phyloP scores from a whole-genome alignment of 2,329 filamentous ascomycete genomes.

The Teratosphaeria gauchensis region DNA sequence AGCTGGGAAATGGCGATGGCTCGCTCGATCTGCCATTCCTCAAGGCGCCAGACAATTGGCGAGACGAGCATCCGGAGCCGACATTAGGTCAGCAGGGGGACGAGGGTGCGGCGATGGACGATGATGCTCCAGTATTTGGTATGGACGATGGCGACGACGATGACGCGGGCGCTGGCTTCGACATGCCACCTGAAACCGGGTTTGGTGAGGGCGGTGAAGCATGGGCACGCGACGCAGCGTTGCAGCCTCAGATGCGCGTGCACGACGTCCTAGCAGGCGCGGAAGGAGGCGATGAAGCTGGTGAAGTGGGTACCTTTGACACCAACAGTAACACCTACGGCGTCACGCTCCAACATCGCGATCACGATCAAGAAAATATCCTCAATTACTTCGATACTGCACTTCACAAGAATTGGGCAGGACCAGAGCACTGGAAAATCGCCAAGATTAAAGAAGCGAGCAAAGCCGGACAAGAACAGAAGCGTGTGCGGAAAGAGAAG shows the following conservation, averaged over 20 bases:
- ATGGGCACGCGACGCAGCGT: constrained; percentile 82
- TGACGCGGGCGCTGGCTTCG: constrained; percentile 51
- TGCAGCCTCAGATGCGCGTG: constrained; percentile 77
- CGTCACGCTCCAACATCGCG: constrained; percentile 62
- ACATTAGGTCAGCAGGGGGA: constrained; percentile 42
- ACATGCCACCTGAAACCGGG: constrained; percentile 57
- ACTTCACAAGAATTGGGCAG: constrained; percentile 92
- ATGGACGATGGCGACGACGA: constrained; percentile 75
- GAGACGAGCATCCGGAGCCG: constrained; percentile 45
- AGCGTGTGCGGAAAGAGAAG: constrained; percentile 76
- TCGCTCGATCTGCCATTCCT: constrained; percentile 86
- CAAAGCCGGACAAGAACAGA: constrained; percentile 38
- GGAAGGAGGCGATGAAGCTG: constrained; percentile 38
- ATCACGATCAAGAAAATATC: constrained; percentile 80
- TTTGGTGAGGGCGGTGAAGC: constrained; percentile 95
- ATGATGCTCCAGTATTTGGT: constrained; percentile 38
- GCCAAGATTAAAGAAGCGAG: constrained; percentile 62
- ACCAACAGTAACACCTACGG: constrained; percentile 58
- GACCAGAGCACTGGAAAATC: constrained; percentile 98
- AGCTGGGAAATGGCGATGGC: constrained; percentile 75
- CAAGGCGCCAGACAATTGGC: constrained; percentile 75
- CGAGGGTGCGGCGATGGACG: constrained; percentile 33
- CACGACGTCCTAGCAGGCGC: constrained; percentile 51
- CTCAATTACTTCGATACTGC: constrained; percentile 97
- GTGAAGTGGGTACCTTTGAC: constrained; percentile 48